phyloP scores from a whole-genome alignment of 495 filamentous ascomycete genomes.

The Aspergillus saccharolyticus region DNA sequence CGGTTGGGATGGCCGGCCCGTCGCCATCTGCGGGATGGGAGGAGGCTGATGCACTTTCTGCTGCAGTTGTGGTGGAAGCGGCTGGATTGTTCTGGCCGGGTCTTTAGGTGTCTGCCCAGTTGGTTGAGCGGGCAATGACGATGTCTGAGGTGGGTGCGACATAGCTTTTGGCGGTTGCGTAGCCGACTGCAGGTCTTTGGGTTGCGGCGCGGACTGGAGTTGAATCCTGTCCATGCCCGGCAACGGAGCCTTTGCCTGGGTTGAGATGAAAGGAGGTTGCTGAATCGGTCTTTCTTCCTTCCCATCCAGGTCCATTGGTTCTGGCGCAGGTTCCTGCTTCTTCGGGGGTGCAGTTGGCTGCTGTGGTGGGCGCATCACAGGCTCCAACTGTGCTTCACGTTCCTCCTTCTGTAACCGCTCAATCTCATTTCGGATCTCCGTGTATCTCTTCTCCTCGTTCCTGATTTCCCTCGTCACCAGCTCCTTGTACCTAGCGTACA shows the following conservation, averaged over 20 bases:
- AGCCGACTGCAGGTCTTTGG: conserved; percentile 10
- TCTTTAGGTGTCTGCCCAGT: conserved; percentile 6
- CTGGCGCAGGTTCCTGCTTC: conserved; percentile 23
- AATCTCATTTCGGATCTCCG: conserved; percentile 60
- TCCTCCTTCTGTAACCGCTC: conserved; percentile 59
- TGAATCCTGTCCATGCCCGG: not conserved
- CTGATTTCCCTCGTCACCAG: conserved; percentile 62
- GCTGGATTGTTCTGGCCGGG: conserved; percentile 7
- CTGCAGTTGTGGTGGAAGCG: conserved; percentile 8
- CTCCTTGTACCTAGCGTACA: conserved; percentile 71
- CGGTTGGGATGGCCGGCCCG: conserved; percentile 27
- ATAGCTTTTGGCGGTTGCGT: conserved; percentile 1
- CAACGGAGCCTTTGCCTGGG: not conserved
- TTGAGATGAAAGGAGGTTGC: conserved; percentile 2
- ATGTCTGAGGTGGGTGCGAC: not conserved
- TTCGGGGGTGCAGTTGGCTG: conserved; percentile 21
- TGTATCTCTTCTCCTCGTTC: conserved; percentile 66
- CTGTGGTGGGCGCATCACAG: conserved; percentile 4
- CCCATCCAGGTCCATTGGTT: conserved; percentile 35
- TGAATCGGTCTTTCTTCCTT: conserved; percentile 22
- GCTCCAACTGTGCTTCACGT: conserved; percentile 35
- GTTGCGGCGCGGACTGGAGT: conserved; percentile 16
- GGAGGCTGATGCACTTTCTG: conserved; percentile 12
- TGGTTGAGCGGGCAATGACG: conserved; percentile 7
- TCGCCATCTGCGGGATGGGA: conserved; percentile 18